Evolutionary conservation across 345 rosid species (phyloP), one percentile per base, ranked within the genome.

Genomic region (Lepidium africanum): DNA sequence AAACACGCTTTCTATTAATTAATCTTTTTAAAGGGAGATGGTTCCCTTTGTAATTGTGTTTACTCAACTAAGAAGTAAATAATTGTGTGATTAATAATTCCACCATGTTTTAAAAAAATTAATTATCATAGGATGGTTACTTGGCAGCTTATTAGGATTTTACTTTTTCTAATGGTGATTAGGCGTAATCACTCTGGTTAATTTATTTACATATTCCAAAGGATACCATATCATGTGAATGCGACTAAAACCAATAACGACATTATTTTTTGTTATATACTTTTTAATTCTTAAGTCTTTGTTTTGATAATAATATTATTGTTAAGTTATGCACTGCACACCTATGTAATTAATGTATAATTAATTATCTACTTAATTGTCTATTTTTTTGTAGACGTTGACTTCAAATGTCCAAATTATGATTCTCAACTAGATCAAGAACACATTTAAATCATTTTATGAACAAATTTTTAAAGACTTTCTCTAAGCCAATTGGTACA

Each of bases 401-500:
- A 74, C 78, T 61, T 74, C 0, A 10, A 59, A 43, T 39, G 30
- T 23, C 57, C 30, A 67, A 38, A 38, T 53, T 19, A 61, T 50
- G 54, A 59, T 15, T 15, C 9, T 58, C 55, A 58, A 15, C 45
- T 41, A 35, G n/a, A 51, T 33, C 7, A 23, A 27, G 37, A 21
- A 7, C 10, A 25, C 42, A 12, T 15, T 19, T 10, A 46, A 13
- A 46, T 30, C 9, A 12, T 63, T 63, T 58, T 71, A 54, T 16
- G 23, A 64, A 38, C 49, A 46, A 16, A 27, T 9, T 25, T 7
- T 30, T 30, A 5, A 9, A 9, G 16, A 0, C 43, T 10, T 53
- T 35, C 25, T 51, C 21, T 32, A 56, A 45, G 47, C n/a, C 4
- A 16, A 35, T 46, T 54, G 41, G 61, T 16, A 30, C 27, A 5